These are phyloP conservation scores for Diaporthe capsici DNA, from an alignment of 2,329 filamentous ascomycete species.

Conservation along the genomic window DNA sequence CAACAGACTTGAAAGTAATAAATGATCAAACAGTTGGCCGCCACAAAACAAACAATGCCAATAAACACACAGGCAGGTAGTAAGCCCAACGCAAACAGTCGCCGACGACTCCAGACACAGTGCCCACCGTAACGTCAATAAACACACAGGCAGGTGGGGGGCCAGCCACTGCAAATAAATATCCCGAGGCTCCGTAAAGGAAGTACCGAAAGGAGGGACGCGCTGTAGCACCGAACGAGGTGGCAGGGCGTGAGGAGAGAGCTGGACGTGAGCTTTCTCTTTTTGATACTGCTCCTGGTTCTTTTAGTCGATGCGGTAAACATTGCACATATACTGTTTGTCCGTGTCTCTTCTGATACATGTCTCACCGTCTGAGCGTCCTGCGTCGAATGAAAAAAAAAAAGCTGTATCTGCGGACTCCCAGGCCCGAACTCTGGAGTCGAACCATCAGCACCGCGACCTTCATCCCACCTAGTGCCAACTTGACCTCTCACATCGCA, in stretches of 20 bases:
- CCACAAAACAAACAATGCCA: conserved; percentile 4
- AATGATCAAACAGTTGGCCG: background rate
- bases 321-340: background rate
- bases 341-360: no score
- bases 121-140: conserved; percentile 7
- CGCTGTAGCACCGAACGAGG: conserved; percentile 21
- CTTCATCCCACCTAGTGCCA: no score
- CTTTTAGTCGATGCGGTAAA: background rate
- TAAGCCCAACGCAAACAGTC: background rate
- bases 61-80: background rate
- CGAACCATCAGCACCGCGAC: no score
- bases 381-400: background rate
- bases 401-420: no score
- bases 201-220: conserved; percentile 17
- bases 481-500: background rate
- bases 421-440: background rate
- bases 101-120: conserved; percentile 12
- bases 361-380: background rate
- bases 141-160: conserved; percentile 2
- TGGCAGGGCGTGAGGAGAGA: conserved; percentile 2
- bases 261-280: background rate
- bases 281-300: background rate
- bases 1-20: background rate
- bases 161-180: conserved; percentile 23
- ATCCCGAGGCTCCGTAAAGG: conserved; percentile 13